Evolutionary conservation across 139 green algal species (phyloP), one percentile per base, ranked within the genome.

Genomic region (Micractinium conductrix): DNA sequence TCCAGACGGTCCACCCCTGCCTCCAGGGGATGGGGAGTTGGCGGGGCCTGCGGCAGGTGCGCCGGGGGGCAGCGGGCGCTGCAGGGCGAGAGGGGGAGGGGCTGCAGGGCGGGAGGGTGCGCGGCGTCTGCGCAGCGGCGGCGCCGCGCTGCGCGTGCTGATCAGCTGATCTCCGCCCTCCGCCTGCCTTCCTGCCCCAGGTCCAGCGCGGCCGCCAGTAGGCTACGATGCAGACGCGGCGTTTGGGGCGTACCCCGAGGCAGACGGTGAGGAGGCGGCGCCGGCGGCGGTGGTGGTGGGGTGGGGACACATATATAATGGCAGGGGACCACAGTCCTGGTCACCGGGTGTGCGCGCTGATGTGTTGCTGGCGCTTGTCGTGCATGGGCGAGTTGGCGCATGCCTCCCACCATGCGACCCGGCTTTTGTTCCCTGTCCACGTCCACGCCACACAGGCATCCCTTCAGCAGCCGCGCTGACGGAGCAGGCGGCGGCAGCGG

Each of bases 171-270:
- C 26, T 69, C 30, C 2, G 62, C 19, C 72, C 42, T 28, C n/a
- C n/a, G n/a, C n/a, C n/a, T 78, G 28, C 48, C 12, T 62, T 19
- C 2, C 22, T 2, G 12, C 2, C 60, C 70, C 53, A 72, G 81
- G 81, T 2, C 81, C 71, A 1, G 44, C 72, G 40, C 81, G 72
- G 7, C 81, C 72, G 16, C 72, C 72, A 5, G 33, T n/a, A 12
- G 70, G 58, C 50, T 85, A 48, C 40, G 69, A 86, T 65, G 60
- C 84, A 9, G 63, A 50, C 0, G 74, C 78, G 3, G 84, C 69
- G 0, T 79, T 78, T 6, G 80, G 44, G 6, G 37, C 65, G 19
- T 78, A 78, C 45, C 79, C 79, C 19, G 67, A 84, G 24, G 65
- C 65, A 12, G 79, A 84, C 6, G 70, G 76, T 82, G 40, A 82